These are phyloP conservation scores for Lentinula edodes DNA, from an alignment of 768 basidiomycete genomes.

Conservation along the genomic window DNA sequence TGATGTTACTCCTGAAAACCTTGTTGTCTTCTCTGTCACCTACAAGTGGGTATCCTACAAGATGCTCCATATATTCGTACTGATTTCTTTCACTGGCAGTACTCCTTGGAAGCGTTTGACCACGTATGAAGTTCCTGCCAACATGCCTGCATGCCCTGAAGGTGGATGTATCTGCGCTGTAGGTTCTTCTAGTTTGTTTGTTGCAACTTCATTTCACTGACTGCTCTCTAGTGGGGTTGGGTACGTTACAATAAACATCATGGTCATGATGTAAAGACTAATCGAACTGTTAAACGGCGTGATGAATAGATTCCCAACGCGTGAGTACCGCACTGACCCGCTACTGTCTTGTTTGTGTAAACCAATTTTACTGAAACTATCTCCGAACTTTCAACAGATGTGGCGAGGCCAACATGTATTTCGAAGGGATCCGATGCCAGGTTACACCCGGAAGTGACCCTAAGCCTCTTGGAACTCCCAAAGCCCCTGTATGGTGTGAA, in stretches of 20 bases:
- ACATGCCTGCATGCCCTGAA: slow-evolving; percentile 42
- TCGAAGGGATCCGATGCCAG: slow-evolving; percentile 40
- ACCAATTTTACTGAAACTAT: background rate
- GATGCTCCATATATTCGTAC: background rate
- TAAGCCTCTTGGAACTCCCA: slow-evolving; percentile 31
- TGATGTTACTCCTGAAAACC: slow-evolving; percentile 40
- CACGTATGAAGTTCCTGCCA: slow-evolving; percentile 42
- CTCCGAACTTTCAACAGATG: slow-evolving; percentile 25
- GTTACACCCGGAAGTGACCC: slow-evolving; percentile 38
- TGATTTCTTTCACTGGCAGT: slow-evolving; percentile 17
- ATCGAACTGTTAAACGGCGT: background rate
- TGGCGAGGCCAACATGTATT: slow-evolving; percentile 50
- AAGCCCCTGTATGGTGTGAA: slow-evolving; percentile 51
- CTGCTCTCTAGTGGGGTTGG: slow-evolving; percentile 43
- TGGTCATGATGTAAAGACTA: background rate
- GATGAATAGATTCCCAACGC: slow-evolving; percentile 32
- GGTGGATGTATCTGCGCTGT: slow-evolving; percentile 36
- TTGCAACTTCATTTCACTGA: background rate
- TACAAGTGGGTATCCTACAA: slow-evolving; percentile 30
- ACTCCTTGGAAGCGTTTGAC: slow-evolving; percentile 49
- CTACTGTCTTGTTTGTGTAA: background rate
- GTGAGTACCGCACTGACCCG: slow-evolving; percentile 15
- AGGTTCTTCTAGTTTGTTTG: background rate
- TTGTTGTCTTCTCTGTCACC: slow-evolving; percentile 47
- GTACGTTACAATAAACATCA: slow-evolving; percentile 20